Base-by-base conservation (phyloP, 2,329 filamentous ascomycete species). In the Botrytis pseudocinerea region DNA sequence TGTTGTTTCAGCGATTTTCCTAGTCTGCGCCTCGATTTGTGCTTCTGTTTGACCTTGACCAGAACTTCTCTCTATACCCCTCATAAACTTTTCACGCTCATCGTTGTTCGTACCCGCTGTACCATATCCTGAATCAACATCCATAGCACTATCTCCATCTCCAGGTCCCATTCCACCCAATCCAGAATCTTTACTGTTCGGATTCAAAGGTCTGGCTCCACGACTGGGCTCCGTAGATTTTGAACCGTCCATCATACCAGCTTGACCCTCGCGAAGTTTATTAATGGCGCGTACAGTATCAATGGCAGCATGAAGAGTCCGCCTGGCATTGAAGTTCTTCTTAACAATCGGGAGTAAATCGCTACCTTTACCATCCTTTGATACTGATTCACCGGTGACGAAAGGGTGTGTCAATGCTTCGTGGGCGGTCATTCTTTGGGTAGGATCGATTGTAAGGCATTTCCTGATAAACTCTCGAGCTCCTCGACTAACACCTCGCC, bases 381-480 rank as follows among this genome's bases (percentile, higher is more conserved):
- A 82, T 42, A 80, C 81, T 48, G 83, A 80, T 54, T 85, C 83
- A 72, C 86, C 87, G 10, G 88, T 86, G 22, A 92, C 87, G 81
- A 92, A 92, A 57, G 89, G 86, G 78, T 92, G 90, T 76, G 88
- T 87, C 46, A 92, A 86, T 40, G 90, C 90, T 80, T 91, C 93
- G 82, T 98, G 94, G 14, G 95, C 92, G 1, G 95, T 98, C 89
- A 98, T 96, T 78, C 96, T 93, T 77, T 90, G 88, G 73, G 88
- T 88, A 2, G 95, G 93, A 81, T 98, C 95, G 80, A 98, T 92
- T 57, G 96, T 98, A 71, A 99, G 87, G 81, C 96, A 99, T 76
- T 90, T 88, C 78, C 91, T 90, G 84, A 99, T 97, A 83, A 99
- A 99, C 78, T 97, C 93, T 79, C 97, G 93, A 60, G 95, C 93